Evolutionary conservation across 2,329 filamentous ascomycete species (phyloP), one percentile per base, ranked within the genome.

Genomic region (Didymella keratinophila): DNA sequence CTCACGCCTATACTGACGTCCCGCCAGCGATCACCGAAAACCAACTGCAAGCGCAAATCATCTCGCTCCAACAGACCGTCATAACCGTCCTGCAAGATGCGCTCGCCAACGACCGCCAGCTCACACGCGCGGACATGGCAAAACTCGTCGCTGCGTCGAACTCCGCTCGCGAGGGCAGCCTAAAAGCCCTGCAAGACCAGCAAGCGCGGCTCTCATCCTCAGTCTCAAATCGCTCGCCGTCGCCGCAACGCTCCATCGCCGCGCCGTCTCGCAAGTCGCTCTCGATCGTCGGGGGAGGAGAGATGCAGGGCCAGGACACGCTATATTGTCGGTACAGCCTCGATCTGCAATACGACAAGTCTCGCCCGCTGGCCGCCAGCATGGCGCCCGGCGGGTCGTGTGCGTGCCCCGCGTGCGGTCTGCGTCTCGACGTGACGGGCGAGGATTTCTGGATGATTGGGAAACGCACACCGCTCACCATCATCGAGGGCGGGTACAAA

Each of bases 61-160:
- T 80, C 45, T 64, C 71, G 11, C 73, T 80, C 18, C 78, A 80
- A 55, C 77, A 79, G 41, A 78, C 78, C 11, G 78, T 80, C 54
- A 80, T 80, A 59, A 69, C 69, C 32, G 74, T 80, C 45, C 72
- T 80, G 16, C 78, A 80, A 68, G 78, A 79, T 47, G 78, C 78
- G n/a, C 67, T 79, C 23, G 71, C 73, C 56, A 77, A 74, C 59
- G 76, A 76, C 39, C 76, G 78, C 16, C 70, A 72, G 28, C 70
- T 79, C 16, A 73, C 73, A 12, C 75, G 73, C 49, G 66, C 71
- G 51, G 78, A 80, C 61, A 74, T 78, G 64, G 68, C 73, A 9
- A 78, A 76, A 47, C 70, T 80, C 9, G 70, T 79, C 28, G 71
- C 71, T 2, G 78, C 78, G 34, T 78, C 79, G 12, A 72, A 79